phyloP scores from a whole-genome alignment of 2,329 filamentous ascomycete species.

The Keithomyces neogunnii region DNA sequence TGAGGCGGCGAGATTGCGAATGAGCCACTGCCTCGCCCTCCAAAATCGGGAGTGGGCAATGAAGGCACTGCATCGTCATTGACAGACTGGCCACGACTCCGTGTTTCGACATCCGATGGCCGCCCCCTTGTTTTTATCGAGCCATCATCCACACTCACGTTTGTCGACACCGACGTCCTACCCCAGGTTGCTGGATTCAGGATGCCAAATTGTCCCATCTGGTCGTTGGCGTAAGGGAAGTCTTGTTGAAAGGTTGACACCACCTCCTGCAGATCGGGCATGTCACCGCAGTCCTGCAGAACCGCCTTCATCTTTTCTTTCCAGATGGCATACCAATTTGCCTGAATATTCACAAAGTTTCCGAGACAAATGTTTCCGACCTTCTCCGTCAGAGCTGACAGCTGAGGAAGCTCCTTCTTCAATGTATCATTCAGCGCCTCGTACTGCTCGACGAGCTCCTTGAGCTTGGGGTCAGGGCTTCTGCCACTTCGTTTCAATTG shows the following conservation, averaged over 20 bases:
- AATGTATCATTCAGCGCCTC: constrained; percentile 85
- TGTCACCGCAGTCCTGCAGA: constrained; percentile 53
- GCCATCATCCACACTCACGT: constrained; percentile 44
- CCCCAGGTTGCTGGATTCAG: constrained; percentile 64
- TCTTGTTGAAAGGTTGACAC: constrained; percentile 71
- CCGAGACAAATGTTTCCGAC: constrained; percentile 75
- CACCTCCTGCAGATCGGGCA: constrained; percentile 64
- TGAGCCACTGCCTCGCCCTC: constrained; percentile 56
- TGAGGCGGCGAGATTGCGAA: constrained; percentile 52
- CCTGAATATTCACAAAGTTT: constrained; percentile 79
- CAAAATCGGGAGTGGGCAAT: constrained; percentile 58
- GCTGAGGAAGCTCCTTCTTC: constrained; percentile 81
- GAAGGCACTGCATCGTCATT: constrained; percentile 55
- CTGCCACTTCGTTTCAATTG: constrained; percentile 72
- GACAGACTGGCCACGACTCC: constrained; percentile 51
- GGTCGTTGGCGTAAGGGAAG: constrained; percentile 66
- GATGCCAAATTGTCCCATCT: constrained; percentile 63
- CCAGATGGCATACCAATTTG: constrained; percentile 75
- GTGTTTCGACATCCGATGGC: constrained; percentile 39
- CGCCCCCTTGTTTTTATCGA: constrained; percentile 40
- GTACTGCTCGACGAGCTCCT: constrained; percentile 81
- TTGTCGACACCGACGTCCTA: constrained; percentile 50
- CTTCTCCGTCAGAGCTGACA: constrained; percentile 74
- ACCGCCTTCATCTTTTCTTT: constrained; percentile 73
- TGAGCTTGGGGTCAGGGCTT: constrained; percentile 77